Percentiles rank a stretch among this genome's conserved stretches.
phyloP scores from a whole-genome alignment of 129 eudicot species.

The Cynara cardunculus region DNA sequence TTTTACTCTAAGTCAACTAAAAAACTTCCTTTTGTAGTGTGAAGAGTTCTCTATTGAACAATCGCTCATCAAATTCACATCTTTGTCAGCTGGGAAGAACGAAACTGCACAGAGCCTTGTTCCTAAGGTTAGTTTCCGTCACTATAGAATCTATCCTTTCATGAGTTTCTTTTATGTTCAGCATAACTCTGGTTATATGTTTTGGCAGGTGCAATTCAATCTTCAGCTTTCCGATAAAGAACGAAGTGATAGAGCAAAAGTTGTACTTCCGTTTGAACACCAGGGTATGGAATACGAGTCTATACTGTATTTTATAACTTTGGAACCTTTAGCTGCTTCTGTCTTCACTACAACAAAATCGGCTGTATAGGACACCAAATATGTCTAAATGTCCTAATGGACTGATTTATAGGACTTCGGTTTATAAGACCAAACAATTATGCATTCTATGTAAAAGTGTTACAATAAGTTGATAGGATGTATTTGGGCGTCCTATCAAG shows the following conservation, averaged over 20 bases:
- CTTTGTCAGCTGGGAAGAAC: constrained; percentile 46
- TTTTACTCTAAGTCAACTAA: not conserved
- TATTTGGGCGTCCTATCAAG: not conserved
- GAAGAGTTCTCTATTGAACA: constrained; percentile 66
- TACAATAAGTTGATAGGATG: not conserved
- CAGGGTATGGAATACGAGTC: constrained; percentile 51
- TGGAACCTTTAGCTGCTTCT: not conserved
- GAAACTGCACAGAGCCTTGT: constrained; percentile 63
- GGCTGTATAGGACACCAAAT: not conserved
- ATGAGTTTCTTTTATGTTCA: not conserved
- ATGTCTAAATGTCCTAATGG: not conserved
- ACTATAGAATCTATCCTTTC: not conserved
- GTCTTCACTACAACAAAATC: not conserved
- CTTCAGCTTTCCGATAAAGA: constrained; percentile 89
- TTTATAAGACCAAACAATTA: not conserved
- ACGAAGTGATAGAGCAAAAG: constrained; percentile 72
- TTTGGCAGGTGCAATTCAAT: constrained; percentile 89
- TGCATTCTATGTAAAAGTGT: not conserved
- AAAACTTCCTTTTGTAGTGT: constrained; percentile 31
- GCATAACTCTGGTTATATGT: not conserved
- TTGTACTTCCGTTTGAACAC: constrained; percentile 98
- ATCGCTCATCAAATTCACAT: constrained; percentile 52
- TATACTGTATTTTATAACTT: constrained; percentile 3
- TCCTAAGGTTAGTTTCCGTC: constrained; percentile 68
- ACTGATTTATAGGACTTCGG: not conserved